Evolutionary conservation across 768 basidiomycete genomes (phyloP), one percentile per base, ranked within the genome.

Genomic region (Leccinum barrowsii): DNA sequence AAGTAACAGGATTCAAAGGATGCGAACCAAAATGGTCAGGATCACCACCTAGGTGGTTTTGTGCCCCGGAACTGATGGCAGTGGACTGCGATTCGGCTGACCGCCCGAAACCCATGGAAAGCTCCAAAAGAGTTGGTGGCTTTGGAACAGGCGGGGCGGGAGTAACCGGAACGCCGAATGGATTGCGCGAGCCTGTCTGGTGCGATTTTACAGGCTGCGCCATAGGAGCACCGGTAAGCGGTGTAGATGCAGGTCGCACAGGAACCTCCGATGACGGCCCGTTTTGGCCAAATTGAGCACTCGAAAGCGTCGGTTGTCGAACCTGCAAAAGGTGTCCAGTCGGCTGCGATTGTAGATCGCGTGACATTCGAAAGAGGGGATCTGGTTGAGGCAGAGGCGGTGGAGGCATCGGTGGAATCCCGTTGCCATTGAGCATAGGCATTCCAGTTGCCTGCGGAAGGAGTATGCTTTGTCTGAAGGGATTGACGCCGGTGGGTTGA

Each of bases 181-280:
- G 97, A 79, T 99, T 99, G 64, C 85, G 86, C 7, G 92, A 92
- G 26, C 97, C 96, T 3, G 97, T 99, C 70, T 89, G 85, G 70
- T 98, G 95, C 6, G 94, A 80, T 65, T 85, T 86, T 26, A 98
- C 81, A 7, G 86, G 85, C 66, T 87, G 85, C 2, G 80, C 77
- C 3, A 76, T 63, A 37, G 81, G 79, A 5, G 81, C 65, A 17
- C 77, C 74, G 5, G 80, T 81, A 21, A 88, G 78, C 8, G 91
- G 91, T 1, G 90, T 90, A 2, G 91, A 92, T 0, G 84, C 85
- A 15, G 87, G 87, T 5, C 87, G 85, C 19, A 80, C 68, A 34
- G 83, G 86, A 2, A 79, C 57, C 48, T 70, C 70, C 22, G 51
- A 35, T 19, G 32, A 50, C 12, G 54, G 19, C 15, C 50, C 52